Evolutionary conservation across 495 filamentous ascomycete genomes (phyloP), one percentile per base, ranked within the genome.

Genomic region (Neurospora sp.): DNA sequence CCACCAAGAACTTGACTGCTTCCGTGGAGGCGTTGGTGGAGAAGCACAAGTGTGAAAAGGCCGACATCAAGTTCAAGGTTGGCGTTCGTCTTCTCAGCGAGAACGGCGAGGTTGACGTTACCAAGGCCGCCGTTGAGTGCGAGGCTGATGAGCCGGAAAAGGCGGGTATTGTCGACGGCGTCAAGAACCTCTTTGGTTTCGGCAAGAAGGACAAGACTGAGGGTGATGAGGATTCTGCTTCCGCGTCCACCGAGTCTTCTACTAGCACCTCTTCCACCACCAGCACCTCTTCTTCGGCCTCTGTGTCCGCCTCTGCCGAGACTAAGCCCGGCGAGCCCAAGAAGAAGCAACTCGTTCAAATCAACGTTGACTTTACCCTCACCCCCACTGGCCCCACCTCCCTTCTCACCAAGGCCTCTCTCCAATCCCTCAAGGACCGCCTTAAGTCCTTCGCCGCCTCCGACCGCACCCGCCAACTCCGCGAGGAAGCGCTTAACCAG

Each of bases 171-270:
- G 86, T 98, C 40, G 96, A 97, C 76, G 93, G 92, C 48, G 92
- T 98, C 78, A 99, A 99, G 85, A 93, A 91, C 71, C 89, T 97
- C 73, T 95, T 99, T 78, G 96, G 96, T 18, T 92, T 98, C 77
- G 96, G 96, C 9, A 89, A 89, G 73, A 84, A 95, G 84, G 94
- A 97, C 75, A 94, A 98, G 81, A 84, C 81, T 31, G 86, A 88
- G 74, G 80, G 84, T 5, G 87, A 87, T 73, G 75, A 76, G 79
- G 74, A 79, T 22, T 77, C 78, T 6, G 72, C 80, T 16, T 76
- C 79, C 38, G 81, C 84, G 27, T 77, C 79, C 41, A 75, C 78
- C 71, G 75, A 79, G 8, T 81, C 80, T 42, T 76, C 78, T 6
- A 74, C 80, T 4, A 77, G 80, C 20, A 80, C 85, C 37, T 76